Conservation (phyloP, 2,329 filamentous ascomycete genomes). For the Ceratocystis diversiconidia region DNA sequence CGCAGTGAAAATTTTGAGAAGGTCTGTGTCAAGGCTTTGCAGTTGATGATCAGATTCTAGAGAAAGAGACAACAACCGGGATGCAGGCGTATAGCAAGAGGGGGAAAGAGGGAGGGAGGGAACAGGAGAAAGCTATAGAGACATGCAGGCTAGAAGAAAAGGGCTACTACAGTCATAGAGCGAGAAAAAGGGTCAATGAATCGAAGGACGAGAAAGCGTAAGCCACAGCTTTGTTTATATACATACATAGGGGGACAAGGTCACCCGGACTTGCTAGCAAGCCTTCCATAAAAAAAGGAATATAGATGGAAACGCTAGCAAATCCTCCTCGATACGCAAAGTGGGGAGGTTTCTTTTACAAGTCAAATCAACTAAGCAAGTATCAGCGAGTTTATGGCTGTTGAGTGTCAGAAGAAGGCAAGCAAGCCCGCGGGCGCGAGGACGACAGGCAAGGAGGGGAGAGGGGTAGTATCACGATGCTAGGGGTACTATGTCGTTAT, state of each 20-base stretch:
- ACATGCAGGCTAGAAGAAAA: not conserved
- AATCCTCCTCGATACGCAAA: not conserved
- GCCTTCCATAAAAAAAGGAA: not conserved
- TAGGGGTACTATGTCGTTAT: not conserved
- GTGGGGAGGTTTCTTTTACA: not conserved
- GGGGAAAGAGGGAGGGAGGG: not conserved
- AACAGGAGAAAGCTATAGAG: not conserved
- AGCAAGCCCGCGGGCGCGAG: not conserved
- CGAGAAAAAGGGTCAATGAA: not conserved
- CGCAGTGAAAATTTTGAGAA: not conserved
- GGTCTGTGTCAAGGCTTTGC: not conserved
- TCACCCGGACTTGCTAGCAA: not conserved
- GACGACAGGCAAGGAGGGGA: not conserved
- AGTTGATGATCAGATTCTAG: not conserved
- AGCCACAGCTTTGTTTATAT: not conserved
- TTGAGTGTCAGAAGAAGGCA: not conserved
- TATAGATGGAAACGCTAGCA: not conserved
- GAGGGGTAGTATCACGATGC: not conserved
- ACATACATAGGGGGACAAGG: not conserved
- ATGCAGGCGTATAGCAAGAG: not conserved
- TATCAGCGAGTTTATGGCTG: not conserved
- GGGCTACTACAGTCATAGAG: not conserved
- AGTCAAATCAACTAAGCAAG: not conserved
- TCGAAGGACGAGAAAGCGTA: not conserved
- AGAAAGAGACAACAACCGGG: conserved; percentile 4